phyloP scores from a whole-genome alignment of 495 filamentous ascomycete species.

The Aspergillus campestris region DNA sequence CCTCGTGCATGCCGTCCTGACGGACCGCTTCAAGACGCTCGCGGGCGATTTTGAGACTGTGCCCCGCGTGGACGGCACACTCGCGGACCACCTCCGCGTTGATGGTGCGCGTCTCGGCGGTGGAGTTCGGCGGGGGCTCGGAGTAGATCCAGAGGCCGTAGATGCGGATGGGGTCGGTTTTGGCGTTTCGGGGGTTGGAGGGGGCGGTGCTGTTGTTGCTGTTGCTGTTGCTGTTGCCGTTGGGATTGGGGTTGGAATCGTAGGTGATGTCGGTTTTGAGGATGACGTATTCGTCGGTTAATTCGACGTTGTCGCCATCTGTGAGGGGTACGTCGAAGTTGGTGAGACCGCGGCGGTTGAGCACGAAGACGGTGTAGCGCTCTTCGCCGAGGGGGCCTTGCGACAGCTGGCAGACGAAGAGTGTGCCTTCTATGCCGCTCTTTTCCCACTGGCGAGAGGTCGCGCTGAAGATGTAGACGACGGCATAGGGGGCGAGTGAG shows the following conservation, averaged over 20 bases:
- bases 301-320: constrained; percentile 46
- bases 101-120: constrained; percentile 39
- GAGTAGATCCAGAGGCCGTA: constrained; percentile 61
- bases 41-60: constrained; percentile 35
- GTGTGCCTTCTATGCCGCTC: constrained; percentile 63
- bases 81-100: constrained; percentile 46
- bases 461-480: constrained; percentile 67
- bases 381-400: constrained; percentile 35
- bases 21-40: constrained; percentile 32
- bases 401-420: constrained; percentile 67
- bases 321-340: constrained; percentile 49
- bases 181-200: background rate
- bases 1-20: constrained; percentile 30
- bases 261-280: constrained; percentile 31
- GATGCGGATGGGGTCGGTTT: constrained; percentile 24
- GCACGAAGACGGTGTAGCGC: constrained; percentile 50
- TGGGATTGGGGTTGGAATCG: constrained; percentile 1
- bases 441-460: constrained; percentile 64
- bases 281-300: constrained; percentile 55
- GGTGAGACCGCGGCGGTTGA: constrained; percentile 52
- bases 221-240: background rate
- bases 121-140: constrained; percentile 46
- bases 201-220: constrained; percentile 2
- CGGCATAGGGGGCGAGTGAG: constrained; percentile 67
- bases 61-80: constrained; percentile 43